Evolutionary conservation across 2,329 filamentous ascomycete genomes (phyloP).

Genomic region (Fusarium zealandicum): DNA sequence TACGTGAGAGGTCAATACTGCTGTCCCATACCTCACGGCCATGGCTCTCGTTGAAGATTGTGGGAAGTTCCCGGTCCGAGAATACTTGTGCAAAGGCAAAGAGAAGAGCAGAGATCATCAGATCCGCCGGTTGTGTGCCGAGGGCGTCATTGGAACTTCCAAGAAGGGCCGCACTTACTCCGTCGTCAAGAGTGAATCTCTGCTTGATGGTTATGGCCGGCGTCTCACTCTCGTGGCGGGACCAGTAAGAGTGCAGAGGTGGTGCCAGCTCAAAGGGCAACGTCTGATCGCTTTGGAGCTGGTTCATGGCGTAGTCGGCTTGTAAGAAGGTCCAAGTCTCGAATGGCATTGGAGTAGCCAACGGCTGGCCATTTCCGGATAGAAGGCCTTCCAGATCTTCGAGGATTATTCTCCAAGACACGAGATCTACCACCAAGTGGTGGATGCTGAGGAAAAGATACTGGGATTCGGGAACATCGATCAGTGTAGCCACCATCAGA

Average conservation of each 20-base stretch:
- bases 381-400: conserved; percentile 6
- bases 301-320: neutral
- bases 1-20: conserved; percentile 41
- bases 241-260: neutral
- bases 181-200: conserved; percentile 17
- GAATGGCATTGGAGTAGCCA: neutral
- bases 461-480: neutral
- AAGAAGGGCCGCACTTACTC: conserved; percentile 14
- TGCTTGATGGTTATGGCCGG: neutral
- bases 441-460: conserved; percentile 5
- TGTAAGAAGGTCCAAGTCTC: neutral
- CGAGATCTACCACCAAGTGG: conserved; percentile 26
- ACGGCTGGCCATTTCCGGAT: neutral
- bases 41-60: conserved; percentile 44
- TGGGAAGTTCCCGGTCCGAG: conserved; percentile 33
- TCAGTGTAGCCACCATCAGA: neutral
- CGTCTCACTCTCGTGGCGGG: neutral
- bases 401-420: conserved; percentile 26
- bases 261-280: neutral
- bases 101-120: conserved; percentile 41
- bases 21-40: conserved; percentile 45
- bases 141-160: conserved; percentile 30
- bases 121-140: conserved; percentile 42
- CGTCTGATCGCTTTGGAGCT: neutral
- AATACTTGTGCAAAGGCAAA: conserved; percentile 40